Percentiles rank a stretch among this genome's conserved stretches.
These are phyloP conservation scores for Penicillium psychrofluorescens DNA, from an alignment of 495 filamentous ascomycete genomes.

Conservation along the genomic window DNA sequence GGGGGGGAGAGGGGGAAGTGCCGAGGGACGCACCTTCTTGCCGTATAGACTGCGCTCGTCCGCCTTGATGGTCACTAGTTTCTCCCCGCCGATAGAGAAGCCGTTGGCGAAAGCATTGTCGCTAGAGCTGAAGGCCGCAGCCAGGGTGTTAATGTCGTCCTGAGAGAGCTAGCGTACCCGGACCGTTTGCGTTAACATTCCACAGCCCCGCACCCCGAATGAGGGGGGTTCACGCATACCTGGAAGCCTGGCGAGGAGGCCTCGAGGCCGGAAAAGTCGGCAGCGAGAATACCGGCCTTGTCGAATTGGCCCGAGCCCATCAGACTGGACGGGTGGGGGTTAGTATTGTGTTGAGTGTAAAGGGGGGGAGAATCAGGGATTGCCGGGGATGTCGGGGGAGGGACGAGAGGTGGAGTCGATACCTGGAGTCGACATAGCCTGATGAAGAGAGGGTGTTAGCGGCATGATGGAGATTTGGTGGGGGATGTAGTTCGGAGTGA, in stretches of 20 bases:
- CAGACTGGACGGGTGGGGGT: constrained; percentile 47
- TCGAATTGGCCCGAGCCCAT: constrained; percentile 78
- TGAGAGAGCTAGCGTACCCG: constrained; percentile 23
- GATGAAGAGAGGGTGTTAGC: constrained; percentile 14
- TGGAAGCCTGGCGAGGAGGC: constrained; percentile 62
- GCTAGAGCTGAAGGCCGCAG: constrained; percentile 22
- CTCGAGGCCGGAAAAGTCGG: constrained; percentile 76
- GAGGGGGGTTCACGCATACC: constrained; percentile 42
- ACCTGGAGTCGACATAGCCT: constrained; percentile 68
- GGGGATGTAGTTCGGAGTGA: constrained; percentile 2
- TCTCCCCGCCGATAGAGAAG: constrained; percentile 61
- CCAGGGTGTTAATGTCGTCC: constrained; percentile 30
- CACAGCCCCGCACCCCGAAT: constrained; percentile 4
- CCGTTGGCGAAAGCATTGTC: constrained; percentile 39
- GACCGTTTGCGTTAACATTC: constrained; percentile 1
- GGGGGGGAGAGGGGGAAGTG: background rate
- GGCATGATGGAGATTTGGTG: constrained; percentile 5
- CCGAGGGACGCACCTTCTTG: constrained; percentile 58
- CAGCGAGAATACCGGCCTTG: constrained; percentile 80
- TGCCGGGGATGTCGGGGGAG: constrained; percentile 4
- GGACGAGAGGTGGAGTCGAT: constrained; percentile 12
- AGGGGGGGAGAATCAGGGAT: constrained; percentile 8
- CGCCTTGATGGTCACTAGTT: constrained; percentile 64
- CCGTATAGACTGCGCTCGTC: constrained; percentile 76
- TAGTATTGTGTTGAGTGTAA: constrained; percentile 1